These are phyloP conservation scores for Ascochyta viciae-villosae DNA, from an alignment of 2,329 filamentous ascomycete genomes.

Conservation along the genomic window DNA sequence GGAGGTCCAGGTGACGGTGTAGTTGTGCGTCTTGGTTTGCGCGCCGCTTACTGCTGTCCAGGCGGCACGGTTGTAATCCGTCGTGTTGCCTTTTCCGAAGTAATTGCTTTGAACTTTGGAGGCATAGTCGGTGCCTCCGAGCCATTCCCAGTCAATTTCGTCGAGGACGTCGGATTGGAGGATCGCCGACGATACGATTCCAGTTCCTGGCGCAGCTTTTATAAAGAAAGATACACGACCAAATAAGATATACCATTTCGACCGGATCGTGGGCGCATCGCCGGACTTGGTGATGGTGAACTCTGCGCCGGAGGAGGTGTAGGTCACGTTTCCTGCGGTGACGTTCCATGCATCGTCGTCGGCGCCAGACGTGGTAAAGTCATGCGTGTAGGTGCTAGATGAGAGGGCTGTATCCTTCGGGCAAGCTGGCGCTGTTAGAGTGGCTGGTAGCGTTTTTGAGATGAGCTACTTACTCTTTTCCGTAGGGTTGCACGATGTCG, in stretches of 20 bases:
- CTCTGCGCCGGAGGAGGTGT: conserved; percentile 50
- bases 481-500: conserved; percentile 50
- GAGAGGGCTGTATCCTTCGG: conserved; percentile 49
- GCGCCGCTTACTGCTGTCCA: conserved; percentile 62
- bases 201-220: conserved; percentile 74
- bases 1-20: conserved; percentile 73
- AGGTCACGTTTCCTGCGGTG: conserved; percentile 49
- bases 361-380: conserved; percentile 41
- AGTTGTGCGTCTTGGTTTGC: conserved; percentile 66
- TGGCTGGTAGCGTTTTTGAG: too few species aligned
- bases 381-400: conserved; percentile 47
- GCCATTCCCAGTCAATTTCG: conserved; percentile 83
- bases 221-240: conserved; percentile 77
- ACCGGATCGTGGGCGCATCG: conserved; percentile 69
- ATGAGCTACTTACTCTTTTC: conserved; percentile 30
- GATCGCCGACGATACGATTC: conserved; percentile 81
- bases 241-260: conserved; percentile 85
- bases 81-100: conserved; percentile 61
- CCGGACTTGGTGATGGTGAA: conserved; percentile 56
- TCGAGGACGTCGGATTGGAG: conserved; percentile 82
- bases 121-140: conserved; percentile 64
- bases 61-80: conserved; percentile 70
- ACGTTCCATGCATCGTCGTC: conserved; percentile 38
- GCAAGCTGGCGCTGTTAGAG: conserved; percentile 34
- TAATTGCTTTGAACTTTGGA: conserved; percentile 73